Evolutionary conservation across 176 grass and related monocot genomes (phyloP), one percentile per base, ranked within the genome.

Genomic region (Raddia distichophylla): DNA sequence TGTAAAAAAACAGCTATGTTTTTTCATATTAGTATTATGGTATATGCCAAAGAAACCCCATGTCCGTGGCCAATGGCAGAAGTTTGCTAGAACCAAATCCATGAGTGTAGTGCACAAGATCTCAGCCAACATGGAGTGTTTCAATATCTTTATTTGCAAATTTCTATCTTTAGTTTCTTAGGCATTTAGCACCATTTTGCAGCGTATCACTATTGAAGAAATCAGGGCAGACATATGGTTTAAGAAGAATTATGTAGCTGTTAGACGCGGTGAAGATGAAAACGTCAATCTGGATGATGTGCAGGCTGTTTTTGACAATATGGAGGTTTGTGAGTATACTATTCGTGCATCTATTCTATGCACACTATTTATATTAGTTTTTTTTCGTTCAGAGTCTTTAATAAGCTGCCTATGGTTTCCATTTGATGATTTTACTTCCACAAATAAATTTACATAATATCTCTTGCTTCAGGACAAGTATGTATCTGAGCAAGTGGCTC

Each of bases 241-340:
- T 86, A 86, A 77, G 51, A 93, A 74, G 73, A 91, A 91, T 67
- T 95, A 95, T 82, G 82, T 91, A 85, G 72, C 73, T 61, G 43
- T 93, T 73, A 89, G 84, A 73, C 56, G 11, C 20, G 86, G 77
- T 66, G 83, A 90, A 72, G 93, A 93, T 74, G 89, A 90, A 82
- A 89, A 80, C 50, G 87, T 93, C 76, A 84, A 85, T 78, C 89
- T 99, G 50, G 96, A 99, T 80, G 96, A 99, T 91, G 83, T 99
- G 66, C 70, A 93, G 43, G 91, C 93, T 80, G 91, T 86, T 90
- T 99, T 95, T 82, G 90, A 95, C 78, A 90, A 99, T 83, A 95
- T 99, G 80, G 87, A 93, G 96, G 96, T 99, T 20, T 71, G 87
- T 87, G 82, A 27, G 7, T 49, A 64, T 62, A 75, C 43, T 49